Percentiles rank a stretch among this genome's conserved stretches.
phyloP scores from a whole-genome alignment of 352 stramenopile species.

The Aphanomyces astaci region DNA sequence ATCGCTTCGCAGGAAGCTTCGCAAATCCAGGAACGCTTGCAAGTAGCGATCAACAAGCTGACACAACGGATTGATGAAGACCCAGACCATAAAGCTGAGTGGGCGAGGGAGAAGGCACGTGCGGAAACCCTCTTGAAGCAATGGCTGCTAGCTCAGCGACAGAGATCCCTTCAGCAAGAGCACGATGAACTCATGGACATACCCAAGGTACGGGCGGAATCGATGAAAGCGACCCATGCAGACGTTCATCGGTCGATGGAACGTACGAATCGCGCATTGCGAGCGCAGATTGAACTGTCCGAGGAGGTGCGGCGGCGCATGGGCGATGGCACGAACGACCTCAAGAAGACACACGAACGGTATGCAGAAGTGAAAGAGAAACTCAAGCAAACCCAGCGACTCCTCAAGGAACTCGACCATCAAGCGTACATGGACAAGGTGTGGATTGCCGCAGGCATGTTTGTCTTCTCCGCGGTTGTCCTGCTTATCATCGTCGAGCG shows the following conservation, averaged over 20 bases:
- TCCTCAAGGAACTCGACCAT: constrained; percentile 9
- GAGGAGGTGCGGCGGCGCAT: not conserved
- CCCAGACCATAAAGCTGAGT: constrained; percentile 4
- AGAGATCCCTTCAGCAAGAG: not conserved
- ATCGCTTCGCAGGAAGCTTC: not conserved
- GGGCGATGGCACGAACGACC: constrained; percentile 10
- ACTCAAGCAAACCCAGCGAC: not conserved
- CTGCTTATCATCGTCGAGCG: constrained; percentile 18
- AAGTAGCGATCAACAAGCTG: not conserved
- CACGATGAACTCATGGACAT: not conserved
- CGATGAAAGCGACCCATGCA: constrained; percentile 16
- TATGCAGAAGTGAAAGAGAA: constrained; percentile 13
- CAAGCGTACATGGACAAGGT: constrained; percentile 18
- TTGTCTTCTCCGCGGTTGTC: not conserved
- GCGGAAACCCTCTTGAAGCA: constrained; percentile 9
- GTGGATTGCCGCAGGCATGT: constrained; percentile 17
- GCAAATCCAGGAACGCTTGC: not conserved
- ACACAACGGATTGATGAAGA: constrained; percentile 15
- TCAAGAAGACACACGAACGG: constrained; percentile 15
- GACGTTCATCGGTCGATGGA: constrained; percentile 14
- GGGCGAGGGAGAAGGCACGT: constrained; percentile 5
- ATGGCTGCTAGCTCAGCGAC: constrained; percentile 4
- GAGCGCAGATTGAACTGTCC: not conserved
- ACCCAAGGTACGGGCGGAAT: not conserved
- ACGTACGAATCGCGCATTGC: constrained; percentile 8